Conservation (phyloP, 441 rosid genomes). For the Pelargonium myrrhifolium region DNA sequence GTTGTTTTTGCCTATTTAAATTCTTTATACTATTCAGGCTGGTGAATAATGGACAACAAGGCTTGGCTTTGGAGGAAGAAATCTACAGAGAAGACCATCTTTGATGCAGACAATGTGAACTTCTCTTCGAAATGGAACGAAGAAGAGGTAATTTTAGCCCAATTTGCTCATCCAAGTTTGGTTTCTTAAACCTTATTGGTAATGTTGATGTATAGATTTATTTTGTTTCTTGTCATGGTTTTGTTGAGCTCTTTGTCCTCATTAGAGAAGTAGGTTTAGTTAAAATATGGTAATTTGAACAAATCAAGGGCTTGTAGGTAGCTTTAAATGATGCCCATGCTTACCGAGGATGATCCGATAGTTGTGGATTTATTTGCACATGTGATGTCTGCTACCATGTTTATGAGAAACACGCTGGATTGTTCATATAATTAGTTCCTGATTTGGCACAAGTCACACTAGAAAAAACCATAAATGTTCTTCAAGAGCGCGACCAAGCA, state of each 20-base stretch:
- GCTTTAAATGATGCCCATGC: no score
- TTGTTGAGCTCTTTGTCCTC: neutral
- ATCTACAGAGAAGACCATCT: constrained; percentile 40
- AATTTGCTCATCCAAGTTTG: neutral
- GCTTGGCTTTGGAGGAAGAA: constrained; percentile 49
- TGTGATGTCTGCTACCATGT: no score
- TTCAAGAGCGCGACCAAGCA: no score
- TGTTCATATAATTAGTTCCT: no score
- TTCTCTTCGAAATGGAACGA: constrained; percentile 21
- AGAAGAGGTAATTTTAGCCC: constrained; percentile 34
- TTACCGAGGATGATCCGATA: no score
- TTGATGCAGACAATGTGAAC: constrained; percentile 13
- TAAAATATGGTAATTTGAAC: no score
- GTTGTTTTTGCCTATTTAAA: neutral
- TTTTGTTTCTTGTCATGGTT: neutral
- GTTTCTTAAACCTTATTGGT: neutral
- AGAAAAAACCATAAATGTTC: no score
- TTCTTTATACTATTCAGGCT: neutral
- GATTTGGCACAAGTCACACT: no score
- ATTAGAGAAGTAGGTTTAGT: neutral
- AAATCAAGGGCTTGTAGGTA: no score
- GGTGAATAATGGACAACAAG: constrained; percentile 41
- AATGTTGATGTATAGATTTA: neutral
- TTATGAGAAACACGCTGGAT: no score
- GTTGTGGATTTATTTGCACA: no score